A percentile compares a stretch with the other conserved stretches of the same genome.
Conservation (phyloP, 352 stramenopile genomes). For the Phytophthora hybrid region DNA sequence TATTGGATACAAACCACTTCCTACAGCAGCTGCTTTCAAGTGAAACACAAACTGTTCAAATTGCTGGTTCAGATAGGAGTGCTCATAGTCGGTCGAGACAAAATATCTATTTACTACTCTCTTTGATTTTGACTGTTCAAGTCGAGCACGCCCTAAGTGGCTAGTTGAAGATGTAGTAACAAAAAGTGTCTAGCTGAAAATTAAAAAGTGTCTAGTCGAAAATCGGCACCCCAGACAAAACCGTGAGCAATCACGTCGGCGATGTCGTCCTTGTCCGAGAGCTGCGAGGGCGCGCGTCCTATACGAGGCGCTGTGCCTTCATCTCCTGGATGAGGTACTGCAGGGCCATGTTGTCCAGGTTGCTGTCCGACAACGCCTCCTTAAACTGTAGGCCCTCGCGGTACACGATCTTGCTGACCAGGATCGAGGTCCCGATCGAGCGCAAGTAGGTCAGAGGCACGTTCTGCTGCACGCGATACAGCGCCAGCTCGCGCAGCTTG, state of each 20-base stretch:
- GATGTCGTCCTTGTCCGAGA: slow-evolving; percentile 74
- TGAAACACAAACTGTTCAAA: too few species aligned
- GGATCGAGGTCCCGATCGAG: slow-evolving; percentile 95
- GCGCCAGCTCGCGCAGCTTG: slow-evolving; percentile 94
- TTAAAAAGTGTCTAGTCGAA: too few species aligned
- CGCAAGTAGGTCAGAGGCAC: slow-evolving; percentile 97
- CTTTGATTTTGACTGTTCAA: too few species aligned
- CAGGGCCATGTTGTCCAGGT: slow-evolving; percentile 92
- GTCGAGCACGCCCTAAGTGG: too few species aligned
- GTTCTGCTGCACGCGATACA: slow-evolving; percentile 93
- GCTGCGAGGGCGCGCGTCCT: slow-evolving; percentile 61
- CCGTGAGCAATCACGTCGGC: slow-evolving; percentile 76
- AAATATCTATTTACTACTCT: too few species aligned
- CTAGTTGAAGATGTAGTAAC: too few species aligned
- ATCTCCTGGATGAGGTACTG: slow-evolving; percentile 96
- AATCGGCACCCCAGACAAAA: not conserved
- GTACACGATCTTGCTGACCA: slow-evolving; percentile 99
- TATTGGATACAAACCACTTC: too few species aligned
- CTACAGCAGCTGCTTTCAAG: too few species aligned
- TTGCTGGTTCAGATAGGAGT: too few species aligned
- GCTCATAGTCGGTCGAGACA: too few species aligned
- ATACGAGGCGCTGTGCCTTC: slow-evolving; percentile 90
- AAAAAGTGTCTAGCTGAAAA: too few species aligned
- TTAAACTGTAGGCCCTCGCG: slow-evolving; percentile 97
- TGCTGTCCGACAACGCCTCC: slow-evolving; percentile 91